phyloP scores from a whole-genome alignment of 2,329 filamentous ascomycete genomes.

The Paecilomyces dactylethromorphus region DNA sequence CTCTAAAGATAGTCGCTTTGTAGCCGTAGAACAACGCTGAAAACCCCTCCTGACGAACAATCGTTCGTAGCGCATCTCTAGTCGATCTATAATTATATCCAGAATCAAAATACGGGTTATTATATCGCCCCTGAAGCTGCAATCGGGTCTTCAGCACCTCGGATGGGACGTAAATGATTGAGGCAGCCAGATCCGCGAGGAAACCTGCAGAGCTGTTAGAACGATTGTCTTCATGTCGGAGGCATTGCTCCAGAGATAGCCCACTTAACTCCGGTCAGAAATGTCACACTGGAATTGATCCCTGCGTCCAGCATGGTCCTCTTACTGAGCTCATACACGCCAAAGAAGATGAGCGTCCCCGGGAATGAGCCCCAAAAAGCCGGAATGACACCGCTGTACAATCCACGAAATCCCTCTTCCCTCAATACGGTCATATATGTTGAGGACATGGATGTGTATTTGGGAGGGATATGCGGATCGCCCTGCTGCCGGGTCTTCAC shows the following conservation, averaged over 20 bases:
- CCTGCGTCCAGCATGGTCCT: conserved; percentile 78
- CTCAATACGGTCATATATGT: conserved; percentile 90
- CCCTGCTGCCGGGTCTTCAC: conserved; percentile 98
- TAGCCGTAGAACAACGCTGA: conserved; percentile 92
- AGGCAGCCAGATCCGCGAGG: conserved; percentile 84
- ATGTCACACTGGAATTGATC: conserved; percentile 74
- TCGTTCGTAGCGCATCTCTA: conserved; percentile 75
- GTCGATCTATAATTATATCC: conserved; percentile 95
- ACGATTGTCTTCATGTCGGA: neutral
- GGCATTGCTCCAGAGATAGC: conserved; percentile 11
- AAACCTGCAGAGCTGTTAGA: conserved; percentile 55
- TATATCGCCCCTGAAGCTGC: conserved; percentile 88
- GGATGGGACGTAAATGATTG: conserved; percentile 89
- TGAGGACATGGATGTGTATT: conserved; percentile 82
- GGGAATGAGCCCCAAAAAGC: conserved; percentile 89
- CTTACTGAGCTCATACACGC: conserved; percentile 93
- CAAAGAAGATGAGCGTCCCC: conserved; percentile 92
- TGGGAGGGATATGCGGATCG: conserved; percentile 85
- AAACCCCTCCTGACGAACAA: conserved; percentile 74
- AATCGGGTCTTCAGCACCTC: conserved; percentile 97
- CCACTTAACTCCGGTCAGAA: conserved; percentile 69
- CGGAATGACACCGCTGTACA: conserved; percentile 91
- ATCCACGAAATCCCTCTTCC: conserved; percentile 81
- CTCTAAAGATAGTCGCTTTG: conserved; percentile 88
- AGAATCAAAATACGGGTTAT: conserved; percentile 88